Evolutionary conservation across 2,329 filamentous ascomycete genomes (phyloP).

Genomic region (Cercospora zeae-maydis): DNA sequence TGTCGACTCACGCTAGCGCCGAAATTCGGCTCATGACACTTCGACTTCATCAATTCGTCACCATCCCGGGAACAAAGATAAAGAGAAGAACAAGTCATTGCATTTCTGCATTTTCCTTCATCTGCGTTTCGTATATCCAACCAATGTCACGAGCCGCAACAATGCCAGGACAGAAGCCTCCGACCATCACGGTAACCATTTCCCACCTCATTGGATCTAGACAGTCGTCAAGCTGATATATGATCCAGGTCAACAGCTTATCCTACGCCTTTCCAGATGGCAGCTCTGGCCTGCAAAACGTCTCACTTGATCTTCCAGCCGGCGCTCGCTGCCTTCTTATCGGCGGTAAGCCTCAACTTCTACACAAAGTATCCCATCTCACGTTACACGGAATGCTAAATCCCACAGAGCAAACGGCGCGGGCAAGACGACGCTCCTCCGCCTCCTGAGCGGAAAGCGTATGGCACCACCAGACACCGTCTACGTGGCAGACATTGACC

Average conservation of each 20-base stretch:
- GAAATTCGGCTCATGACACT: constrained; percentile 11
- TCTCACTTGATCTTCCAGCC: constrained; percentile 72
- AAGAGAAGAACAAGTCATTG: background rate
- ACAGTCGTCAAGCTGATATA: background rate
- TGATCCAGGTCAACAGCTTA: constrained; percentile 52
- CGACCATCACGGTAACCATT: constrained; percentile 65
- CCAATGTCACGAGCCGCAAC: background rate
- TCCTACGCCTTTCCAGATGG: constrained; percentile 88
- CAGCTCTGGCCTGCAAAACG: constrained; percentile 69
- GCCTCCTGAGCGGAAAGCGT: constrained; percentile 89
- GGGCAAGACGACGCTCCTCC: constrained; percentile 93
- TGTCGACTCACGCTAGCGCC: background rate
- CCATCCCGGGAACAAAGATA: background rate
- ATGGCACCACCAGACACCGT: constrained; percentile 76
- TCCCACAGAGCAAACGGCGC: constrained; percentile 73
- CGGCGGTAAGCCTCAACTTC: constrained; percentile 56
- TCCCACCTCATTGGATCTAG: background rate
- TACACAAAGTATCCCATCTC: background rate
- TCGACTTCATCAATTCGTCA: constrained; percentile 6
- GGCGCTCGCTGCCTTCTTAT: constrained; percentile 86
- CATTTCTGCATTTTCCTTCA: background rate
- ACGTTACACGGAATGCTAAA: constrained; percentile 26
- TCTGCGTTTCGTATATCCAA: background rate
- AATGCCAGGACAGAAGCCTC: constrained; percentile 36
- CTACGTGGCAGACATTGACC: constrained; percentile 76